Evolutionary conservation across 352 stramenopile genomes (phyloP).

Genomic region (Hyaloperonospora arabidopsidis): DNA sequence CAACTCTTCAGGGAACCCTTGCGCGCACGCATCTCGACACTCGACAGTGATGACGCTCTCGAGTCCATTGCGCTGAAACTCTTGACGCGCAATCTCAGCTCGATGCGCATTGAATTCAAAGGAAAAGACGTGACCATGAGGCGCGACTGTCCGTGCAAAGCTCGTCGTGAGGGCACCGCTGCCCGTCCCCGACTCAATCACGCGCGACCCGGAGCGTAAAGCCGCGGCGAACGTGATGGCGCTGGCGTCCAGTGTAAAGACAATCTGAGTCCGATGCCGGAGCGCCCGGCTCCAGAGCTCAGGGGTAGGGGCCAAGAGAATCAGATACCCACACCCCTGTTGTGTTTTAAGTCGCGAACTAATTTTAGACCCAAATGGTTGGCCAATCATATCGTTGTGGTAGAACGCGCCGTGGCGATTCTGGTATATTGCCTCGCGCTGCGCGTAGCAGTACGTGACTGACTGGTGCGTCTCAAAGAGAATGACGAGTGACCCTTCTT

Average conservation of each 20-base stretch:
- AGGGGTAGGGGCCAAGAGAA: constrained; percentile 91
- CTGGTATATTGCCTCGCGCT: constrained; percentile 87
- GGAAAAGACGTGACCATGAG: constrained; percentile 90
- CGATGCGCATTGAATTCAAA: constrained; percentile 97
- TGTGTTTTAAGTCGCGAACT: constrained; percentile 41
- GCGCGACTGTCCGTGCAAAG: constrained; percentile 86
- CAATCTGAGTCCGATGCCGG: constrained; percentile 94
- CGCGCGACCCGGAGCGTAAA: constrained; percentile 84
- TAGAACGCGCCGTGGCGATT: constrained; percentile 96
- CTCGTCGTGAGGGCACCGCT: constrained; percentile 91
- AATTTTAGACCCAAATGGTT: constrained; percentile 79
- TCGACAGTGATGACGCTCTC: constrained; percentile 87
- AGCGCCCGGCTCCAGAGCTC: constrained; percentile 94
- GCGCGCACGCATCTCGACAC: constrained; percentile 93
- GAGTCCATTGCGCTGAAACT: constrained; percentile 92
- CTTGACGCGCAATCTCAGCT: constrained; percentile 85
- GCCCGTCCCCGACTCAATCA: constrained; percentile 89
- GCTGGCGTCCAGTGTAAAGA: constrained; percentile 92
- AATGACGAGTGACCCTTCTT: constrained; percentile 91
- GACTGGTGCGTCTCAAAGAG: constrained; percentile 95
- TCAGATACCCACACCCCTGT: constrained; percentile 84
- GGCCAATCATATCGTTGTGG: constrained; percentile 93
- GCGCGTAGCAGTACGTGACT: constrained; percentile 92
- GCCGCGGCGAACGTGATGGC: constrained; percentile 89
- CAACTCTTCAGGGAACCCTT: constrained; percentile 69